These are phyloP conservation scores for Bombardia bombarda DNA, from an alignment of 495 filamentous ascomycete species.

Conservation along the genomic window DNA sequence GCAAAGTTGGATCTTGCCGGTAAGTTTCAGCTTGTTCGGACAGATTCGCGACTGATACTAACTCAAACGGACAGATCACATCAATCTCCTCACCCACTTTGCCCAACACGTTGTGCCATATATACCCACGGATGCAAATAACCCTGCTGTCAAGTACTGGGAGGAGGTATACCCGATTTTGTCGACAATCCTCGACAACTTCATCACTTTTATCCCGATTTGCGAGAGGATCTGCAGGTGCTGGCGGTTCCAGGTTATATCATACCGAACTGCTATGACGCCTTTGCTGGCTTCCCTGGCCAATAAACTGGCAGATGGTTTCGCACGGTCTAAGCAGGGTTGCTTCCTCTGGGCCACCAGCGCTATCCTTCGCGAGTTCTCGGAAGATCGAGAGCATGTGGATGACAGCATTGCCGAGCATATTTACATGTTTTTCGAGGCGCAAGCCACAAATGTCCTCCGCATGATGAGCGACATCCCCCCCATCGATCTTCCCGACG, in stretches of 20 bases:
- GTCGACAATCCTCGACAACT: constrained; percentile 74
- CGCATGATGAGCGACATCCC: constrained; percentile 79
- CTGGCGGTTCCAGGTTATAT: constrained; percentile 94
- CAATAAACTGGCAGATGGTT: constrained; percentile 76
- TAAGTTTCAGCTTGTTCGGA: constrained; percentile 27
- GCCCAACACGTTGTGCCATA: constrained; percentile 72
- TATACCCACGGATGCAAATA: constrained; percentile 60
- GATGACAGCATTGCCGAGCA: constrained; percentile 72
- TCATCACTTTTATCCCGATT: constrained; percentile 75
- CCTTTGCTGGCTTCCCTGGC: constrained; percentile 80
- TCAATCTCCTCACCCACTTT: constrained; percentile 88
- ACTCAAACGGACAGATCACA: constrained; percentile 54
- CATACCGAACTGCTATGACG: constrained; percentile 81
- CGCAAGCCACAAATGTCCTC: constrained; percentile 80
- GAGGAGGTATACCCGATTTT: constrained; percentile 84
- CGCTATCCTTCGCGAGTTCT: constrained; percentile 90
- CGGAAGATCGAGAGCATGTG: constrained; percentile 78
- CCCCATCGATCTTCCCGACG: constrained; percentile 84
- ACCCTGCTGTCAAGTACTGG: constrained; percentile 95
- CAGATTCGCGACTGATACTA: constrained; percentile 1
- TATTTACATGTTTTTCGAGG: constrained; percentile 91
- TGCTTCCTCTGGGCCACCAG: constrained; percentile 97
- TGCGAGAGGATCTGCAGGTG: constrained; percentile 89
- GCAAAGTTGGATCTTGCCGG: constrained; percentile 75
- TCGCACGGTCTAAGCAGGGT: constrained; percentile 78